phyloP scores from a whole-genome alignment of 306 rosid species.

The Trichosanthes truncata region DNA sequence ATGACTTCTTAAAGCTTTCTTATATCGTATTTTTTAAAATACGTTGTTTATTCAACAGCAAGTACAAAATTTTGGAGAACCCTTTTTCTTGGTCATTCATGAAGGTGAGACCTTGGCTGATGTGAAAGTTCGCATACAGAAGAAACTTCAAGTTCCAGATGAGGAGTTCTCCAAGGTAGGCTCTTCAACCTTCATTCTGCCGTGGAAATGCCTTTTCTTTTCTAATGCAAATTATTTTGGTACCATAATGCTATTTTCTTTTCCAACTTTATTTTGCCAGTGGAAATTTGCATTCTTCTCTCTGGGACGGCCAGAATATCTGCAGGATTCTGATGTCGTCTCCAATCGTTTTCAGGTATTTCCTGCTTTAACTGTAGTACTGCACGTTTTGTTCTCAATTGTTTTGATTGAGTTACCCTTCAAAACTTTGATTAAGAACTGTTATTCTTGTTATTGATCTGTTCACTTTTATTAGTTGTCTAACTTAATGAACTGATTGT shows the following conservation, averaged over 20 bases:
- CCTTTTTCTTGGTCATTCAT: conserved; percentile 71
- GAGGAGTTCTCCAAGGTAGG: conserved; percentile 78
- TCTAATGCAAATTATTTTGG: neutral
- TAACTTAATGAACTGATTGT: neutral
- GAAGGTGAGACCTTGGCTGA: conserved; percentile 82
- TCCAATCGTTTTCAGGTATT: conserved; percentile 81
- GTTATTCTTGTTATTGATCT: neutral
- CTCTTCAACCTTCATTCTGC: neutral
- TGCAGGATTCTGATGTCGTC: conserved; percentile 63
- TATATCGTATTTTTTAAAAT: neutral
- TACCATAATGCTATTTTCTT: neutral
- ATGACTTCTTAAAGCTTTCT: neutral
- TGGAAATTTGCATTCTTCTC: conserved; percentile 95
- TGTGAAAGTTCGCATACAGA: conserved; percentile 70
- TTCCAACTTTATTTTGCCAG: conserved; percentile 23
- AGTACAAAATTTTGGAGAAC: conserved; percentile 90
- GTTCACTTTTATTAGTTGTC: neutral
- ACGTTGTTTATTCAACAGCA: conserved; percentile 37
- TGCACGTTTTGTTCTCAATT: neutral
- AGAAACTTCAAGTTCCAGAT: conserved; percentile 74
- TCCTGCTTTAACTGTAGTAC: neutral
- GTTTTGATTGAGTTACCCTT: neutral
- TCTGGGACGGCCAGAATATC: conserved; percentile 86
- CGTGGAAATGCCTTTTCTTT: neutral
- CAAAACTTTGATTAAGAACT: neutral